Evolutionary conservation across 2,329 filamentous ascomycete genomes (phyloP), one percentile per base, ranked within the genome.

Genomic region (Hypoxylon sp.): DNA sequence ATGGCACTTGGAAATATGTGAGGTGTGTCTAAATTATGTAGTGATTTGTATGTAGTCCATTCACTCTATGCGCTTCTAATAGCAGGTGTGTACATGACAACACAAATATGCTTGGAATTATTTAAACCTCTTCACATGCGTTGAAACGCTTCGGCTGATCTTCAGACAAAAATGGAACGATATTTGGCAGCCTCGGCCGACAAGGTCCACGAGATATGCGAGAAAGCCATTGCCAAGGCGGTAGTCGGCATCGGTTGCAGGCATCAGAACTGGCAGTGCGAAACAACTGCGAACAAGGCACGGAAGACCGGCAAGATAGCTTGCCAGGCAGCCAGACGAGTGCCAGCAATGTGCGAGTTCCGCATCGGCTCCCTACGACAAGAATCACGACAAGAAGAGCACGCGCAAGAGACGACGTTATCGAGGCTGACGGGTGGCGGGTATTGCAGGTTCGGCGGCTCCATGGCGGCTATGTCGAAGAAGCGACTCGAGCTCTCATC

Each of bases 181-280:
- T 21, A 54, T 24, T 26, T 21, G 23, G 46, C 46, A 15, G 11
- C 17, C 20, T 40, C 42, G 35, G 43, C 46, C 31, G 46, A 41
- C n/a, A 40, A 23, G 38, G 42, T 15, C 50, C 45, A 53, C 24
- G 20, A n/a, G 31, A 54, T 49, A 41, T 37, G 48, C 10, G 40
- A 29, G 43, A 43, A 50, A 37, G 31, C 15, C 18, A 17, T 47
- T 60, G 60, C 60, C 60, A 63, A 63, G 60, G 40, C 60, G 60
- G 60, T 31, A 59, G 50, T 63, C 60, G 60, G 60, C 56, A 63
- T 51, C 37, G 18, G 13, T 4, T 47, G 41, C 20, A 47, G 15
- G 17, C 7, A 29, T 31, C 3, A 42, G 42, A 42, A 60, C 45
- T 31, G 33, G n/a, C 31, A 35, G 31, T 7, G 18, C 47, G 46